These are phyloP conservation scores for Pseudogymnoascus sp. DNA, from an alignment of 2,329 filamentous ascomycete species.

Conservation along the genomic window DNA sequence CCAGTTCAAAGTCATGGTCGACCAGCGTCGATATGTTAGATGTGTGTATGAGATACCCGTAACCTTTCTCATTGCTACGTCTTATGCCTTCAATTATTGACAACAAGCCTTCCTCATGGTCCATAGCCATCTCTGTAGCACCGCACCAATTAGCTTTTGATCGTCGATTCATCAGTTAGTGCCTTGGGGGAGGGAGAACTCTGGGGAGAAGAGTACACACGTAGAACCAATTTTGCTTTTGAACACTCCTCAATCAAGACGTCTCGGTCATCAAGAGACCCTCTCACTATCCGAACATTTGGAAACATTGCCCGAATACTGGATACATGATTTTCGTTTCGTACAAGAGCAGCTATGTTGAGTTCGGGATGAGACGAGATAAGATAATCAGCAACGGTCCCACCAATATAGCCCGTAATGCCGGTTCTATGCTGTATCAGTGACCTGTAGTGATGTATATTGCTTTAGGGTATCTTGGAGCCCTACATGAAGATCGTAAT, in stretches of 20 bases:
- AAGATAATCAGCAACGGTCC: background rate
- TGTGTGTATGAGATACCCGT: background rate
- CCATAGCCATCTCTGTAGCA: background rate
- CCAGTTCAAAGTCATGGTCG: background rate
- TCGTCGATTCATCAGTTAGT: background rate
- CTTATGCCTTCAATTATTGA: background rate
- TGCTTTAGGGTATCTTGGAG: background rate
- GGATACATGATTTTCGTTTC: background rate
- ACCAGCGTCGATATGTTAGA: background rate
- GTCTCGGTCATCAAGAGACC: background rate
- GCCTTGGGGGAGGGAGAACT: background rate
- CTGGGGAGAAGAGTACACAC: background rate
- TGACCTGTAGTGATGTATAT: background rate
- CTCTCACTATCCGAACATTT: background rate
- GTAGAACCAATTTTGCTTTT: background rate
- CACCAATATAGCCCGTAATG: background rate
- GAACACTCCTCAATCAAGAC: background rate
- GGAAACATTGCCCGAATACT: background rate
- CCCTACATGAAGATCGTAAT: background rate
- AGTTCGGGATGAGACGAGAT: background rate
- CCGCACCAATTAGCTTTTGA: background rate
- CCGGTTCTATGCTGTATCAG: background rate
- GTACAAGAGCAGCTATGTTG: background rate
- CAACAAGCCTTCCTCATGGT: background rate
- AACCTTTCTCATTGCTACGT: background rate